Conservation (phyloP, 192 early-diverging fungal species). For the Thamnidium elegans region DNA sequence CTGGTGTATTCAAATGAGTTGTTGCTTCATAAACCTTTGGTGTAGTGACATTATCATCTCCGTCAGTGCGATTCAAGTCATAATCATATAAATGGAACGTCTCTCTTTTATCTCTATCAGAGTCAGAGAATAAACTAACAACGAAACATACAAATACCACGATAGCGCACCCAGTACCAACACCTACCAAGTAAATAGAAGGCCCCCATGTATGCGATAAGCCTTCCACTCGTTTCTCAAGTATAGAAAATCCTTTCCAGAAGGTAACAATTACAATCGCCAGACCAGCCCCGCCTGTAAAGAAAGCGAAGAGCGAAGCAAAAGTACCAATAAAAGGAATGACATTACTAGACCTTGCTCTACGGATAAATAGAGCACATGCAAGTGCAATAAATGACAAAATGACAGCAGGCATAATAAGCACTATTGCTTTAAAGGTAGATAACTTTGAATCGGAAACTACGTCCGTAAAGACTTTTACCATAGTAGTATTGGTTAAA, state of each 20-base stretch:
- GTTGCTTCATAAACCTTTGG: too few relatives aligned
- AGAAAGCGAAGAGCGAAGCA: slow-evolving; percentile 6
- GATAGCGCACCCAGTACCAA: slow-evolving; percentile 10
- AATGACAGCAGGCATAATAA: slow-evolving; percentile 17
- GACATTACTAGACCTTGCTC: slow-evolving; percentile 1
- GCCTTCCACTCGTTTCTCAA: background rate
- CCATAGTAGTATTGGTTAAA: background rate
- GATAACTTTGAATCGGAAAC: background rate
- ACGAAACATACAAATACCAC: slow-evolving; percentile 6
- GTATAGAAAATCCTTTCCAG: background rate
- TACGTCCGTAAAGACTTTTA: background rate
- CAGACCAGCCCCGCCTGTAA: slow-evolving; percentile 13
- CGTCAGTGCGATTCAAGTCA: background rate
- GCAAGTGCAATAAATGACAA: slow-evolving; percentile 12
- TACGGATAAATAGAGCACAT: slow-evolving; percentile 1
- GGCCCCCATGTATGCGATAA: slow-evolving; percentile 14
- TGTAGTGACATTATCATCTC: too few relatives aligned
- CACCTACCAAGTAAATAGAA: slow-evolving; percentile 12
- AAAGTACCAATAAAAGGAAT: slow-evolving; percentile 15
- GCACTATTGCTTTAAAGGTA: slow-evolving; percentile 1
- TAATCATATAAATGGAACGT: background rate
- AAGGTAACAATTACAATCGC: slow-evolving; percentile 12
- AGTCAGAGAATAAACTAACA: slow-evolving; percentile 1
- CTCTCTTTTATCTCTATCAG: background rate
- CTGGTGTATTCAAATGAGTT: too few relatives aligned